phyloP scores from a whole-genome alignment of 2,329 filamentous ascomycete genomes.

The Paraphoma chrysanthemicola region DNA sequence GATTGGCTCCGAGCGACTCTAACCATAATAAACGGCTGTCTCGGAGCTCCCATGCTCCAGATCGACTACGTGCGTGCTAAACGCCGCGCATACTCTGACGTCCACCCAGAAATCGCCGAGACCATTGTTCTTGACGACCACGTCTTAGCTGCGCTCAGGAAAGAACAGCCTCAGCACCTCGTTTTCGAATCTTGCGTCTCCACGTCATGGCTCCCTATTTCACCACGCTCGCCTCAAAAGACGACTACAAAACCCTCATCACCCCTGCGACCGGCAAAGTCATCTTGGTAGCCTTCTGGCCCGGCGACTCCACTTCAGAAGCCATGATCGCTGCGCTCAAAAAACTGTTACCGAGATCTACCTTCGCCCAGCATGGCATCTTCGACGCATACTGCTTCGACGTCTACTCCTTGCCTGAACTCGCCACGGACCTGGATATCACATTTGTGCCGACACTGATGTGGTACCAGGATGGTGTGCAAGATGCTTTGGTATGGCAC shows the following conservation, averaged over 20 bases:
- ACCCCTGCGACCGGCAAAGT: conserved; percentile 25
- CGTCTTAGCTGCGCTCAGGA: background rate
- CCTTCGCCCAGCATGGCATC: conserved; percentile 16
- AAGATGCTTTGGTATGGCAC: conserved; percentile 33
- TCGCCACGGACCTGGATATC: conserved; percentile 25
- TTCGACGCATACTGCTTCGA: conserved; percentile 31
- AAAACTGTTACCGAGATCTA: conserved; percentile 19
- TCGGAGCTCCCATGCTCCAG: background rate
- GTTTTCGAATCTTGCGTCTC: background rate
- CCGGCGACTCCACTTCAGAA: conserved; percentile 25
- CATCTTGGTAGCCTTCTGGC: conserved; percentile 30
- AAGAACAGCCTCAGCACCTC: background rate
- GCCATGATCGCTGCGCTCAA: conserved; percentile 17
- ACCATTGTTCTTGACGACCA: background rate
- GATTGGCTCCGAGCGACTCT: background rate
- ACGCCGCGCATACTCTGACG: too few relatives aligned
- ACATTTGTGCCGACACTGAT: conserved; percentile 33
- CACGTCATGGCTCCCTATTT: conserved; percentile 15
- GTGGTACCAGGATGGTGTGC: conserved; percentile 30
- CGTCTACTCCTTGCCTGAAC: conserved; percentile 29
- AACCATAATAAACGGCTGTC: background rate
- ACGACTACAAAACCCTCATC: conserved; percentile 23
- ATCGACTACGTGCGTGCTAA: too few relatives aligned
- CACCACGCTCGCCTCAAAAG: conserved; percentile 19
- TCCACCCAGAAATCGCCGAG: background rate